These are phyloP conservation scores for Penicillium canescens DNA, from an alignment of 495 filamentous ascomycete species.

Conservation along the genomic window DNA sequence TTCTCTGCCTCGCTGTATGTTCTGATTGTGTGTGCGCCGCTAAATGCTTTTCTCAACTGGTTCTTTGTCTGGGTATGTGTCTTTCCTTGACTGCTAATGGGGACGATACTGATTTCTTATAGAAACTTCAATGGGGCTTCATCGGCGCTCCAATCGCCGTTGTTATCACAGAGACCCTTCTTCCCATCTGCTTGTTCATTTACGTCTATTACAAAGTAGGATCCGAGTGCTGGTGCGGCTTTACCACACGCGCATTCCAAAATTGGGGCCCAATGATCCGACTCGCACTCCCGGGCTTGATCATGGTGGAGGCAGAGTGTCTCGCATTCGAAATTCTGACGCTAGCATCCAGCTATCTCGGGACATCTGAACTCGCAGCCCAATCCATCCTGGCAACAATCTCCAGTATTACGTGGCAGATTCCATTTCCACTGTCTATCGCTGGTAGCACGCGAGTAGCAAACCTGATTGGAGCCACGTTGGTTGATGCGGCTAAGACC, in stretches of 20 bases:
- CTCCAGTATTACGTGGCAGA: conserved; percentile 61
- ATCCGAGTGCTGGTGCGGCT: conserved; percentile 76
- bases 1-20: conserved; percentile 69
- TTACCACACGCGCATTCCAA: conserved; percentile 63
- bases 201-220: conserved; percentile 64
- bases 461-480: conserved; percentile 67
- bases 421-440: conserved; percentile 66
- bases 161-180: conserved; percentile 76
- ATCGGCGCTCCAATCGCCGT: conserved; percentile 84
- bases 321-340: conserved; percentile 83
- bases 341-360: conserved; percentile 68
- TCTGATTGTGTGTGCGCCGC: conserved; percentile 65
- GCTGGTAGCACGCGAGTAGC: conserved; percentile 64
- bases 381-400: conserved; percentile 67
- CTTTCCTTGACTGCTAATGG: background rate
- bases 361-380: conserved; percentile 67
- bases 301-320: conserved; percentile 93
- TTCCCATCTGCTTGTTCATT: conserved; percentile 70
- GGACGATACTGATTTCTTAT: conserved; percentile 5
- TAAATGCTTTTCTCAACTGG: conserved; percentile 75
- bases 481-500: conserved; percentile 68
- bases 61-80: conserved; percentile 67
- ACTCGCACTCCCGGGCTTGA: conserved; percentile 79
- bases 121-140: conserved; percentile 75
- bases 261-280: conserved; percentile 90